These are phyloP conservation scores for Emmonsiellopsis sp. DNA, from an alignment of 2,329 filamentous ascomycete species.

Conservation along the genomic window DNA sequence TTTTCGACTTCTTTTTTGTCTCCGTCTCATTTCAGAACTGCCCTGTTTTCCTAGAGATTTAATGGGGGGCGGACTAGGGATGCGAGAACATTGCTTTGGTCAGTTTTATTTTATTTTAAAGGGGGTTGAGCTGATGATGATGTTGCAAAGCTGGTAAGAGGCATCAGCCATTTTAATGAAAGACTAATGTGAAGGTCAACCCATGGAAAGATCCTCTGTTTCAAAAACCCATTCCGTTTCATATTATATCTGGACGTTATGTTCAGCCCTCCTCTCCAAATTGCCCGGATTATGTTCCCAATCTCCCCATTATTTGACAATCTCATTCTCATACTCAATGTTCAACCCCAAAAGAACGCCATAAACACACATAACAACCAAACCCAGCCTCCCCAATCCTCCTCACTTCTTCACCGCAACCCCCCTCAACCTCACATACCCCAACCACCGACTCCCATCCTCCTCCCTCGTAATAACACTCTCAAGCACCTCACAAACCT, in stretches of 20 bases:
- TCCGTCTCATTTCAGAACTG: conserved; percentile 48
- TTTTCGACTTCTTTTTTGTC: conserved; percentile 20
- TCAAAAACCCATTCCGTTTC: no score
- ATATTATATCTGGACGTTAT: no score
- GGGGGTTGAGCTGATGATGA: no score
- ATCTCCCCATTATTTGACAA: no score
- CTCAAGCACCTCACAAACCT: conserved; percentile 47
- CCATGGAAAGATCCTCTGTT: no score
- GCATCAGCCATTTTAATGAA: no score
- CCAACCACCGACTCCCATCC: conserved; percentile 46
- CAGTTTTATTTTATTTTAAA: background rate
- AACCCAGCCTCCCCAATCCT: background rate
- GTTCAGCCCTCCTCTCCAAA: no score
- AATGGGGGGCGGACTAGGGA: conserved; percentile 49
- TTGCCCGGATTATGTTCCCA: no score
- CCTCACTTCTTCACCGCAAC: conserved; percentile 24
- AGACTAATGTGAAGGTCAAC: no score
- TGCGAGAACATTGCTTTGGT: conserved; percentile 37
- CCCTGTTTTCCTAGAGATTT: conserved; percentile 33
- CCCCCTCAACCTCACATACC: conserved; percentile 38
- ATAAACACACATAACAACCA: background rate
- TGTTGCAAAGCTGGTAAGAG: no score
- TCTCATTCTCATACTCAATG: no score
- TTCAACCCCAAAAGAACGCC: background rate
- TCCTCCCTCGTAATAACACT: conserved; percentile 46